Base-by-base conservation (phyloP, 2,329 filamentous ascomycete species). In the Piedraia hortae region DNA sequence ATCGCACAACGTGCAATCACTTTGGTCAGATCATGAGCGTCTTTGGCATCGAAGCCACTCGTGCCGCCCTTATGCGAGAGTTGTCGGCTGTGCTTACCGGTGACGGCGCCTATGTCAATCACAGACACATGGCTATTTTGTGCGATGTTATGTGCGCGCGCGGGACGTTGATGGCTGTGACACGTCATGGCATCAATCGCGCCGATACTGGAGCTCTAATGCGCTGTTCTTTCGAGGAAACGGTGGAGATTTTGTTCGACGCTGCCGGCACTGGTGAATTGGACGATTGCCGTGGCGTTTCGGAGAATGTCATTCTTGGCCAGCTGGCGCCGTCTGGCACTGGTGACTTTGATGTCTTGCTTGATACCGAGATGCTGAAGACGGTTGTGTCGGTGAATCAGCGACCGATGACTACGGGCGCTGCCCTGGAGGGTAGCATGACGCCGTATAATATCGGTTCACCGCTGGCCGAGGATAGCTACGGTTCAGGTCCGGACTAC, bases 211-310 rank as follows among this genome's bases (percentile, higher is more conserved):
- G 85, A 54, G 88, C 85, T 6, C 59, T 97, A 37, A 97, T 97
- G 85, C 72, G 85, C 46, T 97, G 88, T 57, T 97, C 85, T 2
- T 97, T 97, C 50, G 85, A 97, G 50, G 88, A 97, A 47, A 97
- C 85, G 1, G 85, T 97, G 18, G 88, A 97, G 43, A 97, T 97
- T 54, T 56, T 97, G 23, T 64, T 97, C 10, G 85, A 97, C 43
- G 88, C 85, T 28, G 85, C 85, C 12, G 77, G 78, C 9, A 75
- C 75, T 22, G 85, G 85, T 43, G 85, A 97, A 47, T 59, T 97
- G 14, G 85, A 97, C 41, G 85, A 97, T 47, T 97, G 88, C 53
- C 73, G 78, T 28, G 85, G 85, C 57, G 82, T 97, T 22, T 93
- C 85, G 9, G 85, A 97, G 51, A 97, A 97, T 51, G 70, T 97